A percentile compares a stretch with the other conserved stretches of the same genome.
These are phyloP conservation scores for Selaginella tamariscina DNA, from an alignment of 75 land plant species.

Conservation along the genomic window DNA sequence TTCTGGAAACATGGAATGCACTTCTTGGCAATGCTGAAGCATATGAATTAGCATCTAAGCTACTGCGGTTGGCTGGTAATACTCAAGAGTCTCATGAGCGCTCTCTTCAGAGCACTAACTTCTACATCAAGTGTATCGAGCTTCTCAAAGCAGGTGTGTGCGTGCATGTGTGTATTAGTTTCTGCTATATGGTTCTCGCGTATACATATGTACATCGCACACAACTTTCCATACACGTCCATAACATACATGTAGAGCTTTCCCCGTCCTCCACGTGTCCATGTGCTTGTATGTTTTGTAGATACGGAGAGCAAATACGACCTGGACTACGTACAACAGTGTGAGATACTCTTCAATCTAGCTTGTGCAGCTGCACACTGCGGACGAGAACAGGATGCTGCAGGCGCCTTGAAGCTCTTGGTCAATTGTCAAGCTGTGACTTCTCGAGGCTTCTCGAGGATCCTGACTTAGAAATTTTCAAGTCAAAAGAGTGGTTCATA, in stretches of 20 bases:
- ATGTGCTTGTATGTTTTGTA: slow-evolving; percentile 18
- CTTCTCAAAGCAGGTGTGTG: slow-evolving; percentile 21
- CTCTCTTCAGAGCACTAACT: slow-evolving; percentile 18
- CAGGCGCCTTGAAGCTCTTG: slow-evolving; percentile 18
- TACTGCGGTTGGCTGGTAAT: slow-evolving; percentile 8
- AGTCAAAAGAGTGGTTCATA: slow-evolving; percentile 23
- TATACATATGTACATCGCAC: no score
- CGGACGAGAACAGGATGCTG: slow-evolving; percentile 19
- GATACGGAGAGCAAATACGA: slow-evolving; percentile 18
- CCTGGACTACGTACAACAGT: slow-evolving; percentile 26
- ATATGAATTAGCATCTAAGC: slow-evolving; percentile 22
- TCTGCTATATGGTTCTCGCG: no score
- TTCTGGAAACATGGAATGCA: slow-evolving; percentile 24
- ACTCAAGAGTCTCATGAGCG: slow-evolving; percentile 12
- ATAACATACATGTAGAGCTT: no score
- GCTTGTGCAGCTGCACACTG: slow-evolving; percentile 35
- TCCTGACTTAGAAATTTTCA: slow-evolving; percentile 26
- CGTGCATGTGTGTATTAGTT: no score
- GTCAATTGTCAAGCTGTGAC: slow-evolving; percentile 21
- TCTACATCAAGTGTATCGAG: slow-evolving; percentile 17
- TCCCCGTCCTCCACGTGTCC: no score
- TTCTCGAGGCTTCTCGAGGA: slow-evolving; percentile 21
- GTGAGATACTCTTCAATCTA: slow-evolving; percentile 32
- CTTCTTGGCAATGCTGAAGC: slow-evolving; percentile 31
- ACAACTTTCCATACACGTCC: no score